These are phyloP conservation scores for Nepenthes alata DNA, from an alignment of 179 eudicot genomes.

Conservation along the genomic window DNA sequence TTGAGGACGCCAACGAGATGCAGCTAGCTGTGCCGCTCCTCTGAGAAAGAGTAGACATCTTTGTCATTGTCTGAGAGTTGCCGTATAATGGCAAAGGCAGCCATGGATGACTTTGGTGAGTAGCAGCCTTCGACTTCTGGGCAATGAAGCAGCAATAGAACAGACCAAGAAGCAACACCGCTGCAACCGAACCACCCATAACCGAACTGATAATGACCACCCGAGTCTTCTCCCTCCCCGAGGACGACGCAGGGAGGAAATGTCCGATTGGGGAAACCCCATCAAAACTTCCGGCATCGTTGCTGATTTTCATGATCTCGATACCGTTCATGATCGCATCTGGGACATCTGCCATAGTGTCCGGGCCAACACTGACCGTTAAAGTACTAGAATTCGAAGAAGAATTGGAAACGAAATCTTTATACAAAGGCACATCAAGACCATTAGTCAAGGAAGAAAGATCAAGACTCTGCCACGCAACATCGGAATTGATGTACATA, in stretches of 20 bases:
- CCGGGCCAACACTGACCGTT: constrained; percentile 61
- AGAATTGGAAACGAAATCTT: constrained; percentile 51
- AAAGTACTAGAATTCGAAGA: constrained; percentile 22
- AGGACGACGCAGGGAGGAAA: constrained; percentile 27
- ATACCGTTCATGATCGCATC: constrained; percentile 58
- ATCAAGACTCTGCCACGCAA: constrained; percentile 37
- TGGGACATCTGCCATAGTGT: constrained; percentile 18
- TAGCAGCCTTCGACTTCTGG: constrained; percentile 30
- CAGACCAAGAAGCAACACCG: constrained; percentile 23
- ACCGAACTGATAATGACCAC: constrained; percentile 31
- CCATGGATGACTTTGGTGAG: constrained; percentile 46
- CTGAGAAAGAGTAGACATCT: constrained; percentile 50
- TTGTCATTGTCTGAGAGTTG: constrained; percentile 50
- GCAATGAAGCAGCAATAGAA: constrained; percentile 38
- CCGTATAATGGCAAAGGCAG: constrained; percentile 67
- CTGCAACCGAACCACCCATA: constrained; percentile 31
- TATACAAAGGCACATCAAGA: constrained; percentile 50
- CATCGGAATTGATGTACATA: constrained; percentile 48
- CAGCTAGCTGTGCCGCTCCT: constrained; percentile 76
- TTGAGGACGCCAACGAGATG: constrained; percentile 55
- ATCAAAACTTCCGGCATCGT: constrained; percentile 56
- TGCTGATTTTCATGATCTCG: constrained; percentile 68
- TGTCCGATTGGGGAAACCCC: constrained; percentile 45
- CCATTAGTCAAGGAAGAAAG: constrained; percentile 34
- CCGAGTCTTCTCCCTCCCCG: constrained; percentile 16